phyloP scores from a whole-genome alignment of 192 early-diverging fungal species.

The Mortierella hygrophila region DNA sequence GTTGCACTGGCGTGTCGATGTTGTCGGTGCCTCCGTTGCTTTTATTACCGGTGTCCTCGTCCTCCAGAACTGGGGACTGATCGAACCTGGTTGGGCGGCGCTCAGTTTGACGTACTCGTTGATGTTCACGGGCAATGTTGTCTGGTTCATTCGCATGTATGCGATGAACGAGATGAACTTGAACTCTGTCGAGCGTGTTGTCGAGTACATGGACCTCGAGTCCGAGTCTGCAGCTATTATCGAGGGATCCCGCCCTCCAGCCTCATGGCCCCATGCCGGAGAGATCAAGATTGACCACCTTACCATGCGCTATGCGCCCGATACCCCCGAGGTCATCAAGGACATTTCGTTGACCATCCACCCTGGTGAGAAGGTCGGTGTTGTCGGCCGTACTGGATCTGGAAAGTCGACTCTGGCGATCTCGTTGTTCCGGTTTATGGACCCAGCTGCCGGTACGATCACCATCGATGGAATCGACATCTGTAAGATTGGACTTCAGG shows the following conservation, averaged over 20 bases:
- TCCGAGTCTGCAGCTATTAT: conserved; percentile 79
- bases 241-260: conserved; percentile 58
- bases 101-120: conserved; percentile 87
- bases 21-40: conserved; percentile 80
- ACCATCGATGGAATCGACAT: conserved; percentile 68
- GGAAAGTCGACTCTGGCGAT: conserved; percentile 73
- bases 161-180: conserved; percentile 88
- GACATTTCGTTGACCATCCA: conserved; percentile 72
- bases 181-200: conserved; percentile 89
- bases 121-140: conserved; percentile 81
- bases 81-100: conserved; percentile 91
- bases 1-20: conserved; percentile 87
- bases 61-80: conserved; percentile 50
- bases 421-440: conserved; percentile 72
- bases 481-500: conserved; percentile 64
- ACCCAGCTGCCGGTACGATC: conserved; percentile 60
- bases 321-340: conserved; percentile 76
- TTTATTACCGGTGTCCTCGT: conserved; percentile 80
- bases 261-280: conserved; percentile 77
- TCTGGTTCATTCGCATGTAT: conserved; percentile 87
- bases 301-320: conserved; percentile 79
- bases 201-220: conserved; percentile 85
- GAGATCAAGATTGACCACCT: conserved; percentile 76
- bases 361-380: conserved; percentile 70
- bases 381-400: conserved; percentile 74